phyloP scores from a whole-genome alignment of 352 stramenopile genomes.

The Phytophthora fragariae region DNA sequence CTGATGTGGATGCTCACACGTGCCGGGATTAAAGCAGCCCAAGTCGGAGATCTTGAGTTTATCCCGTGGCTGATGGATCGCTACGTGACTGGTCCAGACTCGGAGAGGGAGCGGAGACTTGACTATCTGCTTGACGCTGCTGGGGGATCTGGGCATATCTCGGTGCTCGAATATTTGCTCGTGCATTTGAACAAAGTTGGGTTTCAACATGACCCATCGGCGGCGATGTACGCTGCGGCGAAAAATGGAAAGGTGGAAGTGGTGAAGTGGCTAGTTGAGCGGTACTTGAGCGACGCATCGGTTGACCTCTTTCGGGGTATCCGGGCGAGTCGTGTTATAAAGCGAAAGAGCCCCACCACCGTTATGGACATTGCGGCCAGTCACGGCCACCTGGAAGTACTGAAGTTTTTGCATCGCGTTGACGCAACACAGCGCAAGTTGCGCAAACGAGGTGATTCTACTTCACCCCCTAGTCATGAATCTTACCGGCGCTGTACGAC shows the following conservation, averaged over 20 bases:
- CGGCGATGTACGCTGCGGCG: background rate
- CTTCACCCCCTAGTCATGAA: background rate
- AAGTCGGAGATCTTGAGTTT: background rate
- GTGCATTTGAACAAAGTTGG: background rate
- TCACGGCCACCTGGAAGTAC: background rate
- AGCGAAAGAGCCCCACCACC: background rate
- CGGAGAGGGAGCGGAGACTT: background rate
- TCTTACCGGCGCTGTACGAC: background rate
- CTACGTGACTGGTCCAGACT: background rate
- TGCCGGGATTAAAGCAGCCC: background rate
- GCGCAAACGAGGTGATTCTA: background rate
- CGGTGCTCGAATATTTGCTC: background rate
- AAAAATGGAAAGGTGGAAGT: background rate
- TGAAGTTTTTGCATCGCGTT: background rate
- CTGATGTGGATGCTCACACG: background rate
- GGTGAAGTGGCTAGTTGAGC: constrained; percentile 1
- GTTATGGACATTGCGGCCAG: constrained; percentile 4
- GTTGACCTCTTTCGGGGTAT: background rate
- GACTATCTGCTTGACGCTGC: background rate
- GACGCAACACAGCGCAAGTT: background rate
- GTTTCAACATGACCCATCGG: background rate
- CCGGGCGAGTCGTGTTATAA: background rate
- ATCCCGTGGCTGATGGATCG: background rate
- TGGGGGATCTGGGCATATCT: background rate
- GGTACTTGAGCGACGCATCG: background rate